Evolutionary conservation across 179 eudicot species (phyloP), one percentile per base, ranked within the genome.

Genomic region (Patellifolia procumbens): DNA sequence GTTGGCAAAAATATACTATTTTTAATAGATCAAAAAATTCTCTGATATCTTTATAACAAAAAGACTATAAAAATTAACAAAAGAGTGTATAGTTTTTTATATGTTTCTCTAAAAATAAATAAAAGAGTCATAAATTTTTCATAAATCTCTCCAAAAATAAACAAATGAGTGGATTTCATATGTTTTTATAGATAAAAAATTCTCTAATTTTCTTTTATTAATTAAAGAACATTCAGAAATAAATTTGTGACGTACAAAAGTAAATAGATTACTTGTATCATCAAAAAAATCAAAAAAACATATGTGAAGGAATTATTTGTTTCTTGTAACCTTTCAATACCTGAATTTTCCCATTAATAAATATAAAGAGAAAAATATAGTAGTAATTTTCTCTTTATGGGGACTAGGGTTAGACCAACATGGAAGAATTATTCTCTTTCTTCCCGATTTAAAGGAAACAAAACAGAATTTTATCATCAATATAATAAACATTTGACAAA

Each of bases 391-490:
- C 7, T 13, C 20, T 16, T 42, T 42, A 17, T 60, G 12, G 22
- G 26, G 20, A 69, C 15, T 78, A 78, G 81, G 81, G 81, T 78
- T 78, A 63, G 53, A 66, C 29, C 67, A 67, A 55, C 26, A 69
- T 20, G 22, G 29, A 51, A 10, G 0, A 66, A 64, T 48, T 48
- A 20, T 24, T 11, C 12, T 28, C 6, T 39, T 3, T 0, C 7
- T 1, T 37, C 60, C 24, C 26, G 53, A 49, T 7, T 24, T 1
- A 22, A 46, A 3, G 10, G 17, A 53, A 19, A 12, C 24, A 15
- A 52, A 49, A 71, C 6, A 55, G 2, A 58, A 37, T 24, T 35
- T 56, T 15, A 42, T 11, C 0, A 28, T 19, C 28, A 28, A 26
- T 20, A 72, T 67, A 67, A 0, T 7, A 58, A 12, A 24, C 15